A percentile compares a stretch with the other conserved stretches of the same genome.
These are phyloP conservation scores for Rhizophagus clarus DNA, from an alignment of 192 early-diverging fungal species.

Conservation along the genomic window DNA sequence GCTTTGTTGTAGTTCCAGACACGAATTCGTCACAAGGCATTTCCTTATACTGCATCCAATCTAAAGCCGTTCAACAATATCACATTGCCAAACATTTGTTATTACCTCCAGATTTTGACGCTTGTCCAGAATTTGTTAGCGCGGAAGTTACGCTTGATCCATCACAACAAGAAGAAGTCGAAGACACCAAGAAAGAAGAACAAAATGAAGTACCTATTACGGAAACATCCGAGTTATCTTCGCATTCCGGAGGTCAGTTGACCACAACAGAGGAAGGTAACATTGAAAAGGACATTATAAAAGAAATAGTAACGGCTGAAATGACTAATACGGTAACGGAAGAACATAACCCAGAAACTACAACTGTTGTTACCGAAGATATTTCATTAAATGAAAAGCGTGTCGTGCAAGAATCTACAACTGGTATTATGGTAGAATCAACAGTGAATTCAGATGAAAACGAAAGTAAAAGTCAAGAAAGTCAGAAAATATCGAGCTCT, in stretches of 20 bases:
- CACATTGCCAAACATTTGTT: background rate
- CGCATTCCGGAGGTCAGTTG: conserved; percentile 26
- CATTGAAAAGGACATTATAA: conserved; percentile 2
- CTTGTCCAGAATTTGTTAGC: conserved; percentile 18
- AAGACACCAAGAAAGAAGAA: conserved; percentile 13
- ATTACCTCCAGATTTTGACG: conserved; percentile 18
- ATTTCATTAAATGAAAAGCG: conserved; percentile 19
- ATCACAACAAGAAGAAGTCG: conserved; percentile 1
- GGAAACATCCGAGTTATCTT: conserved; percentile 37
- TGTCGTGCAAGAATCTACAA: background rate
- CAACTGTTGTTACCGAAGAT: conserved; percentile 27
- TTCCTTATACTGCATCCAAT: conserved; percentile 46
- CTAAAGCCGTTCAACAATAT: conserved; percentile 51
- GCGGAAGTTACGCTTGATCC: background rate
- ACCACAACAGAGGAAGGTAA: conserved; percentile 12
- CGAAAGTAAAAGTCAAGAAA: conserved; percentile 35
- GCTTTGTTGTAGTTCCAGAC: conserved; percentile 45
- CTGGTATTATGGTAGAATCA: background rate
- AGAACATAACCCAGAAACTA: conserved; percentile 1
- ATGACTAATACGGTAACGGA: background rate
- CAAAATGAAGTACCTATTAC: conserved; percentile 28
- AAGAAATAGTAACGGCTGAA: background rate
- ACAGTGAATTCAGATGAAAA: conserved; percentile 32
- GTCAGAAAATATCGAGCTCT: background rate
- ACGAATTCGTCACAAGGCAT: conserved; percentile 39